Evolutionary conservation across 2,329 filamentous ascomycete genomes (phyloP).

Genomic region (Pestalotiopsis sp.): DNA sequence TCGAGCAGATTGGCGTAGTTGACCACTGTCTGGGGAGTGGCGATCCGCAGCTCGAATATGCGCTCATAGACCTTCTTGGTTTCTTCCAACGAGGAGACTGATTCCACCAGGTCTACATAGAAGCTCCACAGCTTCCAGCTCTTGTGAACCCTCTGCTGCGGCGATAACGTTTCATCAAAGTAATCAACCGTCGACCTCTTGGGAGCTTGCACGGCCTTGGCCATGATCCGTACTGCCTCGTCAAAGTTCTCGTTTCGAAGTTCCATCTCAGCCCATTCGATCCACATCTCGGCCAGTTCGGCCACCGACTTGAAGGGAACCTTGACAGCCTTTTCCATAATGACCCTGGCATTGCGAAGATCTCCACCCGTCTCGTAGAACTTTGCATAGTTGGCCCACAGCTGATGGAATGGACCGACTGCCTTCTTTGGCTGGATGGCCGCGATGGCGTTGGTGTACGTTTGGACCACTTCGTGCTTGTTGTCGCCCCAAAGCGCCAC

Average conservation of each 20-base stretch:
- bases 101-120: conserved; percentile 97
- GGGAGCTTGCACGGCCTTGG: conserved; percentile 94
- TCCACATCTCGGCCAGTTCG: conserved; percentile 97
- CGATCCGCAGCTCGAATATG: conserved; percentile 97
- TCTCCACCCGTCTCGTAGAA: conserved; percentile 93
- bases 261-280: conserved; percentile 98
- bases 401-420: conserved; percentile 86
- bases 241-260: conserved; percentile 95
- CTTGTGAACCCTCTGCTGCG: conserved; percentile 96
- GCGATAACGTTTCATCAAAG: conserved; percentile 91
- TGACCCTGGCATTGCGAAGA: conserved; percentile 80
- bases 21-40: conserved; percentile 96
- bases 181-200: conserved; percentile 99
- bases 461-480: conserved; percentile 86
- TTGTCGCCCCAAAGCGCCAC: conserved; percentile 96
- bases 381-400: conserved; percentile 96
- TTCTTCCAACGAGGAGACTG: conserved; percentile 86
- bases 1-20: conserved; percentile 97
- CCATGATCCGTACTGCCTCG: conserved; percentile 92
- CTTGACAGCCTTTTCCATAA: conserved; percentile 97
- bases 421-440: conserved; percentile 94
- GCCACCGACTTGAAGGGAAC: conserved; percentile 98
- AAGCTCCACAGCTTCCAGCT: conserved; percentile 99
- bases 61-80: conserved; percentile 94
- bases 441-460: conserved; percentile 91